phyloP scores from a whole-genome alignment of 495 filamentous ascomycete species.

The Penicillium angulare region DNA sequence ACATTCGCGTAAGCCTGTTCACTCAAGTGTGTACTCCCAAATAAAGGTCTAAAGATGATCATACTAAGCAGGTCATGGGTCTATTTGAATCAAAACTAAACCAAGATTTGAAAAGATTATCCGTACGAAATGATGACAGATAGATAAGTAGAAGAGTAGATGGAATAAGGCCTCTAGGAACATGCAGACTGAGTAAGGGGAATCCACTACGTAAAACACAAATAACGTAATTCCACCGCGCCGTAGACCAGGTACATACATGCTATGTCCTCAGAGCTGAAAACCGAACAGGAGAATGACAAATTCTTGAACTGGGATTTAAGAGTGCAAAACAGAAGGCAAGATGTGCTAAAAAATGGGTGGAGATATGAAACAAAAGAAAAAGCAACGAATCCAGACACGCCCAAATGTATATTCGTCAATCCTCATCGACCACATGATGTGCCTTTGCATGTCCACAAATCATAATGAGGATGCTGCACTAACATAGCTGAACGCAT shows the following conservation, averaged over 20 bases:
- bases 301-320: slow-evolving; percentile 23
- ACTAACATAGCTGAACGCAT: neutral
- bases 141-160: neutral
- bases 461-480: neutral
- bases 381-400: slow-evolving; percentile 4
- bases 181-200: slow-evolving; percentile 2
- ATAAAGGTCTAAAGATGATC: too few species aligned
- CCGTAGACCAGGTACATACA: neutral
- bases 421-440: neutral
- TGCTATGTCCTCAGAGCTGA: neutral
- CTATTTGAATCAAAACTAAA: neutral
- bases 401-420: slow-evolving; percentile 8
- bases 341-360: neutral
- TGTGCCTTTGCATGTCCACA: neutral
- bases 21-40: neutral
- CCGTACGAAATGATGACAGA: slow-evolving; percentile 1
- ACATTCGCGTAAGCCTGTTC: slow-evolving; percentile 2
- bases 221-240: slow-evolving; percentile 1
- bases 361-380: slow-evolving; percentile 4
- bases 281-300: slow-evolving; percentile 14
- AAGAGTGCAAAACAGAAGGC: neutral
- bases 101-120: slow-evolving; percentile 4
- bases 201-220: slow-evolving; percentile 7
- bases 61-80: neutral
- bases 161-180: slow-evolving; percentile 8